A percentile compares a stretch with the other conserved stretches of the same genome.
Evolutionary conservation across 2,329 filamentous ascomycete genomes (phyloP).

Genomic region (Colletotrichum zoysiae): DNA sequence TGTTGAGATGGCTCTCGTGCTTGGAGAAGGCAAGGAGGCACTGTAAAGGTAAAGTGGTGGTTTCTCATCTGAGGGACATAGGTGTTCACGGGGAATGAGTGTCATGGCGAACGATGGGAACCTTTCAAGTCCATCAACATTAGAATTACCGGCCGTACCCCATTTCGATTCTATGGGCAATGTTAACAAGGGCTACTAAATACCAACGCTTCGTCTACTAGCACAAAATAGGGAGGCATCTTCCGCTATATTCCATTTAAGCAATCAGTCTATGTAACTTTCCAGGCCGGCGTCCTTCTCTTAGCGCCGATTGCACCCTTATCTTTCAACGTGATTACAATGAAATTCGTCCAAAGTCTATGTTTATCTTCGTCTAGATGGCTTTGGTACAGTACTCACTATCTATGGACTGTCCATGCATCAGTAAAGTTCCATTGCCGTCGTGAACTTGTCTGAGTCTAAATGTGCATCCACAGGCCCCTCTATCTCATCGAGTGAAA

Average conservation of each 20-base stretch:
- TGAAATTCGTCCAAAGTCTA: neutral
- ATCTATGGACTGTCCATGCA: neutral
- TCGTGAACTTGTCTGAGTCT: neutral
- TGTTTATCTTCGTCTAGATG: neutral
- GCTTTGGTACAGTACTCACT: neutral
- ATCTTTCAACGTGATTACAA: neutral
- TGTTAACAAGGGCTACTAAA: no score
- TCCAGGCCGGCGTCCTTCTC: neutral
- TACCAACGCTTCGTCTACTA: no score
- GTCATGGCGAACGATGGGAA: neutral
- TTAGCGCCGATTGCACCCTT: neutral
- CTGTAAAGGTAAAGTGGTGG: conserved; percentile 3
- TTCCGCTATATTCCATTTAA: no score
- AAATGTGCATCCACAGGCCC: no score
- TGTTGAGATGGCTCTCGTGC: conserved; percentile 9
- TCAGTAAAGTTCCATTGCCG: neutral
- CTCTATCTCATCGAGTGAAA: neutral
- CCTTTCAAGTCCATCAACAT: no score
- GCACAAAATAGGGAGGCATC: no score
- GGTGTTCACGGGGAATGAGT: neutral
- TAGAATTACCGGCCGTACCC: no score
- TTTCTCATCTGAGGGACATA: neutral
- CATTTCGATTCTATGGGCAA: no score
- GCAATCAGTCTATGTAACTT: neutral
- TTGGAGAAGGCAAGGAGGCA: neutral